Evolutionary conservation across 495 filamentous ascomycete genomes (phyloP).

Genomic region (Annulohypoxylon moriforme): DNA sequence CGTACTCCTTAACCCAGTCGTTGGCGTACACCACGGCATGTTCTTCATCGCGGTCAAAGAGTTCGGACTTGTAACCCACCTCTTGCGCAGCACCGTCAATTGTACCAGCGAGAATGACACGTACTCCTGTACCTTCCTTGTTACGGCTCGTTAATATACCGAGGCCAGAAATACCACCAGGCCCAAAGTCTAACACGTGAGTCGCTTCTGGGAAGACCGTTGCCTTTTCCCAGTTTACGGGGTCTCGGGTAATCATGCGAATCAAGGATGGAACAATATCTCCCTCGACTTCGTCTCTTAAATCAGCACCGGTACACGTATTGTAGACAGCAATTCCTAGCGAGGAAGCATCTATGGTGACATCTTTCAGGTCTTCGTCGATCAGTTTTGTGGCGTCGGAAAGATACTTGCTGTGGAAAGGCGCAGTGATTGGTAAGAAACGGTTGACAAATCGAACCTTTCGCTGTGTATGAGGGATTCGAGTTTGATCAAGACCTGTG

Average conservation of each 20-base stretch:
- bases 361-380: conserved; percentile 84
- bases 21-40: conserved; percentile 93
- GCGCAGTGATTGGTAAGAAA: conserved; percentile 96
- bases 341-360: conserved; percentile 73
- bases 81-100: conserved; percentile 90
- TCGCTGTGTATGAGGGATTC: conserved; percentile 91
- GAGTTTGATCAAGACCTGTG: conserved; percentile 94
- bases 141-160: conserved; percentile 97
- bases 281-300: conserved; percentile 69
- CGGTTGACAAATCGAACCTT: conserved; percentile 97
- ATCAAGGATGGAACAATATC: conserved; percentile 83
- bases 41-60: conserved; percentile 94
- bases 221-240: conserved; percentile 94
- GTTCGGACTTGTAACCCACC: conserved; percentile 95
- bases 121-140: conserved; percentile 97
- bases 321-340: conserved; percentile 87
- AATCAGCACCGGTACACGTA: conserved; percentile 85
- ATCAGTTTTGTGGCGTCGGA: conserved; percentile 80
- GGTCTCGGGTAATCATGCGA: conserved; percentile 91
- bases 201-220: conserved; percentile 89
- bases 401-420: conserved; percentile 97
- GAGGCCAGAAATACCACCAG: conserved; percentile 94
- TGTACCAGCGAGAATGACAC: conserved; percentile 90
- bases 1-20: conserved; percentile 98
- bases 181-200: conserved; percentile 95